phyloP scores from a whole-genome alignment of 169 alveolate species.

The Plasmodium fragile region DNA sequence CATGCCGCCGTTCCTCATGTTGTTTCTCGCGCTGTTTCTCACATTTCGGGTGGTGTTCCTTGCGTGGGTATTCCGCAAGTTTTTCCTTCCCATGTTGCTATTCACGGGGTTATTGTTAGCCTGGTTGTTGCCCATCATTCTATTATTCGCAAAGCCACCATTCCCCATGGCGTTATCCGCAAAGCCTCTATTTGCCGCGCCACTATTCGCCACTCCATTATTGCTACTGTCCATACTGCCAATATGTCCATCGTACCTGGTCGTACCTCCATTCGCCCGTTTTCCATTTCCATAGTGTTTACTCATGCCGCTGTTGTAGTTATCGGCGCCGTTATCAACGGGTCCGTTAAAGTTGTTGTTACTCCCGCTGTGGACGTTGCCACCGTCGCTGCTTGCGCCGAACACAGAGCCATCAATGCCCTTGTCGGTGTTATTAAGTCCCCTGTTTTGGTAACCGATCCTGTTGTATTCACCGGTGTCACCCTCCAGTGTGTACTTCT shows the following conservation, averaged over 20 bases:
- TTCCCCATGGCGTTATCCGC: not conserved
- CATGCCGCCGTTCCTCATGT: not conserved
- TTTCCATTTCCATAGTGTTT: not conserved
- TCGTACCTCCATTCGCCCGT: conserved; percentile 6
- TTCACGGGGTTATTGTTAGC: not conserved
- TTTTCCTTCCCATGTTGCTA: not conserved
- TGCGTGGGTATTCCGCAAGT: not conserved
- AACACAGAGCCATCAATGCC: not conserved
- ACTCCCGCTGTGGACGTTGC: not conserved
- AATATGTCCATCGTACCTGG: not conserved
- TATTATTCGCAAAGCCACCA: not conserved
- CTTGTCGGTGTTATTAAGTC: conserved; percentile 3
- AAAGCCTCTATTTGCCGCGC: not conserved
- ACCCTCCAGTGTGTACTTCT: conserved; percentile 3
- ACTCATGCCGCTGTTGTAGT: not conserved
- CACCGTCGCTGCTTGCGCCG: not conserved
- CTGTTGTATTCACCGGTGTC: conserved; percentile 20
- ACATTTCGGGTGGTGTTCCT: not conserved
- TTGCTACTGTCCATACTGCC: not conserved
- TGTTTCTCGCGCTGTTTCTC: not conserved
- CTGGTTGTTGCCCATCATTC: not conserved
- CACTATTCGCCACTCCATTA: not conserved
- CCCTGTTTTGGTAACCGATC: conserved; percentile 16
- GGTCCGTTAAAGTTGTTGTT: conserved; percentile 15
- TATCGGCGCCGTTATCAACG: not conserved